These are phyloP conservation scores for Xylariaceae sp. DNA, from an alignment of 2,329 filamentous ascomycete species.

Conservation along the genomic window DNA sequence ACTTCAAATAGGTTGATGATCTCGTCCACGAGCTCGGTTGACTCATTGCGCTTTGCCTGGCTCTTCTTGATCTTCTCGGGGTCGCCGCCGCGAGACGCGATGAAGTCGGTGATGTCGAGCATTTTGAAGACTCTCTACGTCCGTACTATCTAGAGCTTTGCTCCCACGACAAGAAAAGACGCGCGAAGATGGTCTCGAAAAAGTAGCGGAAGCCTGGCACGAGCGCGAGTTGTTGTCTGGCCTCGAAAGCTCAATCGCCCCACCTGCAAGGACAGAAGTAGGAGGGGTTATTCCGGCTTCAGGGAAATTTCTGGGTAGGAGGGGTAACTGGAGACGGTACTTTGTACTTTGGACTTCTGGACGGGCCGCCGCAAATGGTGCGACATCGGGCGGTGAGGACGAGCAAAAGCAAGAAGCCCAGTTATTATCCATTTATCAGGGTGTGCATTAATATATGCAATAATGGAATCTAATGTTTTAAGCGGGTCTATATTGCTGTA, in stretches of 20 bases:
- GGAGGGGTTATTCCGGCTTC: slow-evolving; percentile 12
- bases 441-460: too few relatives aligned
- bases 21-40: slow-evolving; percentile 83
- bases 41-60: slow-evolving; percentile 71
- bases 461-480: too few relatives aligned
- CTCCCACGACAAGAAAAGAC: background rate
- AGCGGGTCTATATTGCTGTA: too few relatives aligned
- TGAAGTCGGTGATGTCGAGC: slow-evolving; percentile 66
- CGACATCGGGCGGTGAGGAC: too few relatives aligned
- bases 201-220: background rate
- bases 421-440: too few relatives aligned
- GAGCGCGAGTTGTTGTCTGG: background rate
- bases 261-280: slow-evolving; percentile 9
- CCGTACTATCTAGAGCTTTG: background rate
- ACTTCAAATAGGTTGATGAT: slow-evolving; percentile 84
- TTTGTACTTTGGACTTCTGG: background rate
- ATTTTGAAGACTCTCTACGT: slow-evolving; percentile 18
- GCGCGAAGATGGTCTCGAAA: background rate
- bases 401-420: too few relatives aligned
- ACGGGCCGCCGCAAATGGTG: too few relatives aligned
- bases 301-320: slow-evolving; percentile 16
- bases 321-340: slow-evolving; percentile 5
- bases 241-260: slow-evolving; percentile 10
- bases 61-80: slow-evolving; percentile 89
- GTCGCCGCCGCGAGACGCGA: slow-evolving; percentile 83